Base-by-base conservation (phyloP, 805 yeast species). In the Brettanomyces naardenensis region DNA sequence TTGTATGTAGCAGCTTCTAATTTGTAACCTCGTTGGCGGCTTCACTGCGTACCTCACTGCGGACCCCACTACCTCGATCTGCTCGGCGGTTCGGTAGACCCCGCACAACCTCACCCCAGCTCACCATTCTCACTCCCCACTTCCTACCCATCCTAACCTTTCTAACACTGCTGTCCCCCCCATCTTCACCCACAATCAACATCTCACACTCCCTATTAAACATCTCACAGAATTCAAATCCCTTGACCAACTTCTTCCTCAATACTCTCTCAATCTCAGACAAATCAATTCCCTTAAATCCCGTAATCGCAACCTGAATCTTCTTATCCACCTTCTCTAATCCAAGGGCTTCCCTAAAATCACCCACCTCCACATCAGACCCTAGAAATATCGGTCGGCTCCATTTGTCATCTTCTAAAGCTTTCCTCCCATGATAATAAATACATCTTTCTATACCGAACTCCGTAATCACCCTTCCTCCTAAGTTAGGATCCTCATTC, bases 201-300 rank as follows among this genome's bases (percentile, higher is more conserved):
- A 81, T 48, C 41, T 81, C 82, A 20, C 80, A 59, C 5, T 61
- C 59, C 7, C 65, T 56, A 7, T 69, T 71, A 41, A 85, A 65
- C 4, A 69, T 62, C 2, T 70, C 72, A 36, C 69, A 62, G 43
- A 69, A 68, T 27, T 65, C 65, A 35, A 78, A 71, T 28, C 78
- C 34, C 1, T 7, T 5, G 1, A 30, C 71, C 14, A 82, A 50
- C 29, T 62, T 49, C n/a, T 82, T 65, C 13, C 6, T 19, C 31
- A 92, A 65, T 44, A 82, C 75, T 18, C 72, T 77, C 17, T 51
- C 58, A 7, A 58, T 18, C 32, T 58, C 62, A 2, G 57, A 42
- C 31, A 56, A 35, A 19, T 58, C 61, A 3, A 58, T 49, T 5
- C 59, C 61, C 31, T 46, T 44, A 31, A 58, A 58, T 2, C 59